Base-by-base conservation (phyloP, 2,329 filamentous ascomycete species). In the Arthrinium puccinioides region DNA sequence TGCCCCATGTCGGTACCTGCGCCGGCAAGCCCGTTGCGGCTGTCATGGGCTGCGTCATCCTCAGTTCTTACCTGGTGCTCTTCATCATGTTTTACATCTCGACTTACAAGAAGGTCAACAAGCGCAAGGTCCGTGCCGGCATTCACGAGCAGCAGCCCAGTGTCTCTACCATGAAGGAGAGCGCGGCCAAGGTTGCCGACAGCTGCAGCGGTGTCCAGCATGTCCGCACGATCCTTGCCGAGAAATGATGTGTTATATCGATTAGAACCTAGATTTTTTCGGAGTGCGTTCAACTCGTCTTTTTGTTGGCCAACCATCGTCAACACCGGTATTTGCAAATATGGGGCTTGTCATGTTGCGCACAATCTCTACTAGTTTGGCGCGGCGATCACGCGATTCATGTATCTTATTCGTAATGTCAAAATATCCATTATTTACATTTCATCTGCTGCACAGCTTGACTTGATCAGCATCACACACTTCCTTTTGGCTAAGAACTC, bases 11-110 rank as follows among this genome's bases (percentile, higher is more conserved):
- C 46, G 84, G 84, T 51, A 67, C 74, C 40, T 88, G 84, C 55
- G 81, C 82, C 13, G 84, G 84, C 47, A 81, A 87, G 63, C 82
- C 87, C 53, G 86, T 86, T 50, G 84, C 84, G n/a, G 84, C 84
- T 15, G 74, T 85, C 49, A 69, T 81, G 41, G 84, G 84, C 45
- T 84, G 85, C 57, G 72, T 70, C 48, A 86, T 87, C 51, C 69
- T 88, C 52, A 81, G 72, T 60, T 84, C 79, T 26, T 88, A 88
- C 69, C 72, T 88, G 35, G 67, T 87, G 41, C 77, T 87, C 43
- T 87, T 87, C 70, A 81, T 87, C 58, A 78, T 74, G 41, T 86
- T 87, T 71, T 87, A 87, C 70, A 71, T 85, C 50, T 79, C 80
- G 38, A 87, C 82, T 45, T 87, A 87, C 66, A 74, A 71, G 60